Evolutionary conservation across 305 asterid genomes (phyloP), one percentile per base, ranked within the genome.

Genomic region (Plantago rigida): DNA sequence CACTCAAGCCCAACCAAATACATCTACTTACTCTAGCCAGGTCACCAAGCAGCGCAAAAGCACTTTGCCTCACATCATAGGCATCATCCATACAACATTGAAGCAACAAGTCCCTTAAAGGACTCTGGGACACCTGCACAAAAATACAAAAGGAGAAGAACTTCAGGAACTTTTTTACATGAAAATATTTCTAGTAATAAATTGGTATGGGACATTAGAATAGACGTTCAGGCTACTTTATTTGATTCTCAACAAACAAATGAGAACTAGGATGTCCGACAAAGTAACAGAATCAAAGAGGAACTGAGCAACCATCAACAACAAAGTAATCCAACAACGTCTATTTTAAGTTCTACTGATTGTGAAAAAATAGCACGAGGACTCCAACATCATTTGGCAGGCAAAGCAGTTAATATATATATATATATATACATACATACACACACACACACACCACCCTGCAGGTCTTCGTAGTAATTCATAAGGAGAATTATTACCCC

Each of bases 21-120:
- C 62, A 69, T 68, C 69, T 55, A 74, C 92, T 74, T 74, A 93
- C 99, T 71, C 95, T 86, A 61, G 99, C 90, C 71, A 93, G 93
- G 69, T 93, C 99, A 7, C 99, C 99, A 63, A 93, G 89, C 82
- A 93, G 83, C 3, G 99, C 99, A 81, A 93, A 93, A 51, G 96
- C 96, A 81, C 99, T 93, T 77, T 93, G 99, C 39, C 94, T 83
- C 69, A 93, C 80, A 67, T 93, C 99, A 75, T 77, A 77, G 56
- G 93, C 87, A 62, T 89, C 97, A 77, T 93, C 99, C 86, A 78
- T 75, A 79, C 99, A 93, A 59, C 99, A 89, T 68, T 93, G 95
- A 69, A 93, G 86, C 69, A 93, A 91, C 81, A 93, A 77, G 68
- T 93, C 97, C 80, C 86, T 82, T 67, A 93, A 75, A 79, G 81